phyloP scores from a whole-genome alignment of 2,329 filamentous ascomycete species.

The Nemania sp. region DNA sequence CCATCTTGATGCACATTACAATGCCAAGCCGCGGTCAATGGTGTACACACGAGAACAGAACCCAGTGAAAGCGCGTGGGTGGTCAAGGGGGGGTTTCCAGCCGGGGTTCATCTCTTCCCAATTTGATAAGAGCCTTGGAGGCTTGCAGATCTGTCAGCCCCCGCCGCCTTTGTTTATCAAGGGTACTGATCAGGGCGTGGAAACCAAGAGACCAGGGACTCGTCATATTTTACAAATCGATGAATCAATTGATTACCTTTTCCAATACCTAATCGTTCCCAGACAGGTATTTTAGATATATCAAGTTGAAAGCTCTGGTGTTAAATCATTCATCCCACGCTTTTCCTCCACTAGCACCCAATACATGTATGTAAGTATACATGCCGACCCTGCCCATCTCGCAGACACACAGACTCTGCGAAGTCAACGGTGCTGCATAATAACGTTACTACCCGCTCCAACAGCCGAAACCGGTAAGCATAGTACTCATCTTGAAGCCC shows the following conservation, averaged over 20 bases:
- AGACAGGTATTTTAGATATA: too few species aligned
- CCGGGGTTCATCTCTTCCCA: conserved; percentile 27
- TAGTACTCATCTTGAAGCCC: conserved; percentile 11
- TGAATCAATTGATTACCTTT: neutral
- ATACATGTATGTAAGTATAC: conserved; percentile 4
- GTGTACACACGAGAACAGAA: conserved; percentile 5
- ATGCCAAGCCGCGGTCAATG: conserved; percentile 15
- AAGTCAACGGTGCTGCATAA: conserved; percentile 21
- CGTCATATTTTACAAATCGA: conserved; percentile 14
- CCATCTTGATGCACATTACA: conserved; percentile 9
- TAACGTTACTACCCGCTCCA: neutral
- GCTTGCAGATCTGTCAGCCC: conserved; percentile 36
- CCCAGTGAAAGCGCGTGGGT: conserved; percentile 13
- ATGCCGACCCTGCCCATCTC: conserved; percentile 8
- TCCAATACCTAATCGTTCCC: neutral
- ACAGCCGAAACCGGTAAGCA: conserved; percentile 23
- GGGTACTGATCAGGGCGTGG: conserved; percentile 13
- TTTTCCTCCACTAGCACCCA: neutral
- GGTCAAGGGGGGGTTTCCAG: conserved; percentile 13
- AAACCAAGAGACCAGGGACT: neutral
- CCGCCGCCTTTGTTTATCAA: conserved; percentile 21
- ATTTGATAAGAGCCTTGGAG: conserved; percentile 28
- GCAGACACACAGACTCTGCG: neutral
- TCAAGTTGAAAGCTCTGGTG: neutral
- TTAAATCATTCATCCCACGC: conserved; percentile 5